phyloP scores from a whole-genome alignment of 257 asterid genomes.

The Striga asiatica region DNA sequence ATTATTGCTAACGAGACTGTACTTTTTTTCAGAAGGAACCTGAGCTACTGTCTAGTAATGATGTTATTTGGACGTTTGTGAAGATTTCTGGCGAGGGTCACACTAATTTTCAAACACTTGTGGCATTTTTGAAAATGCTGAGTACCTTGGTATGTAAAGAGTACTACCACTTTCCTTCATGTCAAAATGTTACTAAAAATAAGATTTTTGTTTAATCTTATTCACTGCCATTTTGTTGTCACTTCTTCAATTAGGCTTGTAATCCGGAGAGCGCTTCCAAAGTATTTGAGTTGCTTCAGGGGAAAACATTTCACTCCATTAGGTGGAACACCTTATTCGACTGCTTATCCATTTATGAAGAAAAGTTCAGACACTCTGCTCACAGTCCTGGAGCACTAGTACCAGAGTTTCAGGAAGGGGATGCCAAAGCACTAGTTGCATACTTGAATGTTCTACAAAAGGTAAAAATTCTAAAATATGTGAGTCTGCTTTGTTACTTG shows the following conservation, averaged over 20 bases:
- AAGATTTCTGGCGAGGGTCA: conserved; percentile 97
- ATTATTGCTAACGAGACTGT: conserved; percentile 1
- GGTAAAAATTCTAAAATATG: conserved; percentile 26
- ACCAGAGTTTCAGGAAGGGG: conserved; percentile 94
- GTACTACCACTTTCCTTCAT: neutral
- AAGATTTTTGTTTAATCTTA: conserved; percentile 1
- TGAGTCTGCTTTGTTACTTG: neutral
- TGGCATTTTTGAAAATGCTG: conserved; percentile 89
- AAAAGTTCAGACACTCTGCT: conserved; percentile 66
- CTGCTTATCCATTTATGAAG: conserved; percentile 78
- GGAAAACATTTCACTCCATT: conserved; percentile 70
- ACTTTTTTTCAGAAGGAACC: conserved; percentile 71
- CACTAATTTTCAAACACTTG: conserved; percentile 78
- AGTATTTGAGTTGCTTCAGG: conserved; percentile 88
- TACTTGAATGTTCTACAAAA: conserved; percentile 79
- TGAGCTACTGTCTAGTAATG: conserved; percentile 80
- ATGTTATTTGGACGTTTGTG: conserved; percentile 92
- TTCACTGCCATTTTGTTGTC: conserved; percentile 17
- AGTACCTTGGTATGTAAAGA: conserved; percentile 69
- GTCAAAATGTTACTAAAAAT: neutral
- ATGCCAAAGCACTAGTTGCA: conserved; percentile 90
- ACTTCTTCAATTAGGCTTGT: conserved; percentile 57
- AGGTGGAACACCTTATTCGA: conserved; percentile 93
- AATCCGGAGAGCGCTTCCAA: conserved; percentile 78
- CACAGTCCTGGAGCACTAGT: conserved; percentile 72